Evolutionary conservation across 2,329 filamentous ascomycete genomes (phyloP).

Genomic region (Xylaria sp.): DNA sequence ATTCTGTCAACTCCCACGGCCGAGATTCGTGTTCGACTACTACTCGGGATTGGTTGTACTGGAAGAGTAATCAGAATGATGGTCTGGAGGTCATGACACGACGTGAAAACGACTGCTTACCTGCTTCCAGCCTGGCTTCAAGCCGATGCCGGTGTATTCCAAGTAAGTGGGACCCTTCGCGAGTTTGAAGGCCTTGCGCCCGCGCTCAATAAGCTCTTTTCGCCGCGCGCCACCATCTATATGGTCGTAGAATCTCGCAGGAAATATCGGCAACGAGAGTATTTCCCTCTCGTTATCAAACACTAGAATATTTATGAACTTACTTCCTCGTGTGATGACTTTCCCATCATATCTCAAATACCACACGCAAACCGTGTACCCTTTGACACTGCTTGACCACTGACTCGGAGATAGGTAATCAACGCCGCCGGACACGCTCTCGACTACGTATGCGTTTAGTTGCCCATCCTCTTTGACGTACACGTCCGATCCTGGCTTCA

Average conservation of each 20-base stretch:
- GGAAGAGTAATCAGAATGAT: not conserved
- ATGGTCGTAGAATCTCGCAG: slow-evolving; percentile 19
- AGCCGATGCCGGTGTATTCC: slow-evolving; percentile 23
- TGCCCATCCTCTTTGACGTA: slow-evolving; percentile 26
- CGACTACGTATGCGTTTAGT: slow-evolving; percentile 28
- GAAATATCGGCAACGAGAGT: slow-evolving; percentile 25
- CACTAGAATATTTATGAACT: slow-evolving; percentile 11
- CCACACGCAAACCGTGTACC: slow-evolving; percentile 21
- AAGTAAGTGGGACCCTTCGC: slow-evolving; percentile 24
- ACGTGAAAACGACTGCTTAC: not conserved
- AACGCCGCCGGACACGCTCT: slow-evolving; percentile 19
- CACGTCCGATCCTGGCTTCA: slow-evolving; percentile 26
- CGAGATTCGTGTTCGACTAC: not conserved
- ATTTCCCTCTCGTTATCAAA: slow-evolving; percentile 26
- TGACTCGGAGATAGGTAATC: slow-evolving; percentile 2
- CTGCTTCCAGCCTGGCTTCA: slow-evolving; percentile 24
- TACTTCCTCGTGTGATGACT: slow-evolving; percentile 14
- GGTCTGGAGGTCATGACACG: not conserved
- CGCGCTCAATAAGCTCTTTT: slow-evolving; percentile 26
- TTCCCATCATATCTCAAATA: slow-evolving; percentile 26
- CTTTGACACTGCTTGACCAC: slow-evolving; percentile 10
- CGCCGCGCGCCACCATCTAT: slow-evolving; percentile 15
- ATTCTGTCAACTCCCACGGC: not conserved
- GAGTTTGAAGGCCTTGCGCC: slow-evolving; percentile 18
- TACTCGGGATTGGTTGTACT: slow-evolving; percentile 11